Conservation (phyloP, 2,329 filamentous ascomycete genomes). For the Calonectria honghensis region DNA sequence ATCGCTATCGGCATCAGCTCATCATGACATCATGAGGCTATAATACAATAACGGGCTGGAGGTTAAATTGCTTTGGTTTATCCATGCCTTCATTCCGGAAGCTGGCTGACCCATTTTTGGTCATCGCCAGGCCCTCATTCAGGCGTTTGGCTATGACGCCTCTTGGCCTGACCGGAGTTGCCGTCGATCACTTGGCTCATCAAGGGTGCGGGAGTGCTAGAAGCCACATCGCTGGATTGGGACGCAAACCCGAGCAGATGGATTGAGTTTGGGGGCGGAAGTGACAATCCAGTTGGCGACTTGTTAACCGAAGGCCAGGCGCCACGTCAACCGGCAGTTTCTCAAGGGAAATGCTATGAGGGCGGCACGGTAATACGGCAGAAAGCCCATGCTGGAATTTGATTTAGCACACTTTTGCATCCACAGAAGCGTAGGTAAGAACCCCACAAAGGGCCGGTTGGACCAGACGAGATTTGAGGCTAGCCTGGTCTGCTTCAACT, state of each 20-base stretch:
- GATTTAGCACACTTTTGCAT: conserved; percentile 21
- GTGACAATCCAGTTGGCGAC: conserved; percentile 39
- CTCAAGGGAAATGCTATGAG: neutral
- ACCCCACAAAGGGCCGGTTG: neutral
- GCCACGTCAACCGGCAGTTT: conserved; percentile 42
- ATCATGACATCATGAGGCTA: conserved; percentile 7
- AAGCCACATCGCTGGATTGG: neutral
- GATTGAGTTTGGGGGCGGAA: conserved; percentile 41
- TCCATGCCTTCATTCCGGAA: neutral
- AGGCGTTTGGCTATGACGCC: neutral
- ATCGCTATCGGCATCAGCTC: neutral
- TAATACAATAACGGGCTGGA: neutral
- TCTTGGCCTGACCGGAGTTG: neutral
- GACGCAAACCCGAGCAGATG: conserved; percentile 27
- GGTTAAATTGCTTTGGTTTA: neutral
- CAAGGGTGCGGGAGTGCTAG: neutral
- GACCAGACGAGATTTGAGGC: neutral
- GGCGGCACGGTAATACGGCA: conserved; percentile 14
- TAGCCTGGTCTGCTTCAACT: conserved; percentile 15
- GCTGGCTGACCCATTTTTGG: neutral
- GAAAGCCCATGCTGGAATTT: neutral
- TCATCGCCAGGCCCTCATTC: neutral
- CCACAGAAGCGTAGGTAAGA: neutral
- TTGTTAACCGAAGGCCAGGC: conserved; percentile 50
- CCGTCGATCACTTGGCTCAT: neutral